Evolutionary conservation across 306 rosid genomes (phyloP).

Genomic region (Vicia villosa): DNA sequence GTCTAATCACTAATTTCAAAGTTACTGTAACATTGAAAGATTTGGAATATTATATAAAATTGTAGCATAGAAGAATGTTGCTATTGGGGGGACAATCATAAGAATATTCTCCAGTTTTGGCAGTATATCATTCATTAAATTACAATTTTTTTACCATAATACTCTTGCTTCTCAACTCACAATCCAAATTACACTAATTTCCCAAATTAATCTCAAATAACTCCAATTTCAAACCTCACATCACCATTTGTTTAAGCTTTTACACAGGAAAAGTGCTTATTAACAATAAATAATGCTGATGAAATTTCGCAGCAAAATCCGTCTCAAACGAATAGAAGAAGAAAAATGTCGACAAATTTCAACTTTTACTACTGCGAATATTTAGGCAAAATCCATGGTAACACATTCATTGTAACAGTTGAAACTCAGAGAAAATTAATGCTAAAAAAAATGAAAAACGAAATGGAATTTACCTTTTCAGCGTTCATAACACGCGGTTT

Average conservation of each 20-base stretch:
- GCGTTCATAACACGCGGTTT: background rate
- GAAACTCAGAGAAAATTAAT: background rate
- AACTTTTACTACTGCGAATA: too few species aligned
- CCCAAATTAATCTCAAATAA: background rate
- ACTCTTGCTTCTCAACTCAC: too few species aligned
- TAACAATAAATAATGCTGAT: too few species aligned
- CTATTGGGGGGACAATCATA: background rate
- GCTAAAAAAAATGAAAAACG: background rate
- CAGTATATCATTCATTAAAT: background rate
- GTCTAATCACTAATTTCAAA: too few species aligned
- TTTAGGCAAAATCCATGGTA: too few species aligned
- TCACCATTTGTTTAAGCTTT: too few species aligned
- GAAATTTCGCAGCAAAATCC: too few species aligned
- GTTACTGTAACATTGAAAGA: background rate
- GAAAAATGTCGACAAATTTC: too few species aligned
- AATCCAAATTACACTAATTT: too few species aligned
- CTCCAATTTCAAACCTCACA: background rate
- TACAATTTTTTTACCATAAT: background rate
- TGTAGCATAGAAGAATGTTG: background rate
- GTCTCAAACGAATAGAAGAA: too few species aligned
- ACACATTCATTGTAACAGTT: background rate
- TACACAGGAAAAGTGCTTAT: too few species aligned
- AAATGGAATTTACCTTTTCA: background rate
- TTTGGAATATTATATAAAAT: too few species aligned
- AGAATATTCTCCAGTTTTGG: background rate